Evolutionary conservation across 2,329 filamentous ascomycete species (phyloP), one percentile per base, ranked within the genome.

Genomic region (Ophiocordyceps camponoti-leonardi): DNA sequence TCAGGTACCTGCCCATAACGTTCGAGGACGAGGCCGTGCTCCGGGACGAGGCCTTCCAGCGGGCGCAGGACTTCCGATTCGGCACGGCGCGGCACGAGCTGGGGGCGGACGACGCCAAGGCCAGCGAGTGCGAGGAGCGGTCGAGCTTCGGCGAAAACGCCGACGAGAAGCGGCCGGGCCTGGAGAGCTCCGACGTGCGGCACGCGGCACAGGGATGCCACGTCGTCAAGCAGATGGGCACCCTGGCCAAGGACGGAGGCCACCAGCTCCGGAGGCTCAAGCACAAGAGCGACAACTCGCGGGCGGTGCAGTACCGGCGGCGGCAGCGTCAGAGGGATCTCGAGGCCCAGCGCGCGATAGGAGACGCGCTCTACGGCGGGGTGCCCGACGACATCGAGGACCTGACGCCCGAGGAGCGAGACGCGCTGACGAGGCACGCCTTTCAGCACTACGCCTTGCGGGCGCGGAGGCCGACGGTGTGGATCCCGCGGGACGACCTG

Each of bases 361-460:
- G 83, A 7, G 81, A 87, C 43, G 83, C 87, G 3, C 71, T 96
- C 2, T 98, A 88, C 60, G 81, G 85, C 20, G 84, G 84, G 4
- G 84, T 88, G 54, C 81, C 90, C 52, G 90, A 96, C 56, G 88
- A 94, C 67, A 81, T 98, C 50, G 90, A 95, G 61, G 92, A 98
- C 58, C 69, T 98, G 43, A 92, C 86, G 1, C 86, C 87, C 0
- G 85, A 90, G 18, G 86, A 95, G 60, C 76, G 92, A 54, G 88
- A 96, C 57, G 71, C 79, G 47, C 75, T 96, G 37, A 83, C 92
- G 13, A 81, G 81, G 46, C 81, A 87, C 55, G 87, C 90, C 0
- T 98, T 98, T 62, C 81, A 88, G 63, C 92, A 98, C 57, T 81
- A 80, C 31, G 92, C 92, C 1, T 70, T 95, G 35, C 79, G 92